Evolutionary conservation across 257 asterid species (phyloP).

Genomic region (Capsicum rhomboideum): DNA sequence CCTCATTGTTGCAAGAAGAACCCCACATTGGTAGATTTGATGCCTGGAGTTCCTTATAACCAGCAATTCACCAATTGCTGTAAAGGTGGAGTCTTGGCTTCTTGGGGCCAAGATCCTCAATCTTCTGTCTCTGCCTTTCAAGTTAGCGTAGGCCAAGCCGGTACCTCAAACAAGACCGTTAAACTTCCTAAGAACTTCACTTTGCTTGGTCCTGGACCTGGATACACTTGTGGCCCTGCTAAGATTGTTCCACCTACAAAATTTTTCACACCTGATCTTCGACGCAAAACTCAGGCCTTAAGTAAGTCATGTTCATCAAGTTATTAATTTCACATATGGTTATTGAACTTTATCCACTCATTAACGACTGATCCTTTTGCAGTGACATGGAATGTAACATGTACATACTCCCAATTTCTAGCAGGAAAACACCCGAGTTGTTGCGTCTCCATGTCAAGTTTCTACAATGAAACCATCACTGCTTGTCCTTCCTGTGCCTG

Average conservation of each 20-base stretch:
- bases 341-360: background rate
- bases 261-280: slow-evolving; percentile 57
- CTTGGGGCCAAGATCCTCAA: slow-evolving; percentile 65
- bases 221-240: slow-evolving; percentile 81
- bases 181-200: slow-evolving; percentile 76
- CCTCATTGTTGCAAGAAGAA: slow-evolving; percentile 75
- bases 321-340: background rate
- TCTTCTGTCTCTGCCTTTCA: slow-evolving; percentile 53
- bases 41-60: slow-evolving; percentile 76
- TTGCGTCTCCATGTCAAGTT: slow-evolving; percentile 73
- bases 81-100: slow-evolving; percentile 63
- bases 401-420: slow-evolving; percentile 67
- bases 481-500: slow-evolving; percentile 67
- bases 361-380: background rate
- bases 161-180: slow-evolving; percentile 65
- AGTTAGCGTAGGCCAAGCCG: slow-evolving; percentile 69
- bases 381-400: slow-evolving; percentile 86
- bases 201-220: slow-evolving; percentile 59
- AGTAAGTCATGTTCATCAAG: slow-evolving; percentile 28
- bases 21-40: slow-evolving; percentile 57
- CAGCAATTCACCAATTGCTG: slow-evolving; percentile 72
- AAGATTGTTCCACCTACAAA: slow-evolving; percentile 60
- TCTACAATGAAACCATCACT: slow-evolving; percentile 73
- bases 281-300: slow-evolving; percentile 64
- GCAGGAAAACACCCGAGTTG: slow-evolving; percentile 64